Evolutionary conservation across 352 stramenopile genomes (phyloP), one percentile per base, ranked within the genome.

Genomic region (Phytophthora cajani): DNA sequence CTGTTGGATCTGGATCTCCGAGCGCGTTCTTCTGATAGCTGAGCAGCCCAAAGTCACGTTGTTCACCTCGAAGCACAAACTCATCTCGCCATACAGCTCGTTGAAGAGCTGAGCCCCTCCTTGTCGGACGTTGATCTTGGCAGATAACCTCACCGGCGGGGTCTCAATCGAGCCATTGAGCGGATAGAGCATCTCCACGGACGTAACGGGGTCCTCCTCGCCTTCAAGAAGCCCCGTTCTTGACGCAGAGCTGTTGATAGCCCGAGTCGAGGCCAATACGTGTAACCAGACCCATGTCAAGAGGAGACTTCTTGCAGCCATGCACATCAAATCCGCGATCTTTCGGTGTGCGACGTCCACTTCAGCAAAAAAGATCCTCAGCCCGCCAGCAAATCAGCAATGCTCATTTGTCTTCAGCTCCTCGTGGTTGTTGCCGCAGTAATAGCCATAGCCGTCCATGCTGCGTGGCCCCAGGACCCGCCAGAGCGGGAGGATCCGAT

Each of bases 401-500:
- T 49, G 42, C 16, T 10, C 42, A 8, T 49, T 49, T 21, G 6
- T 4, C 17, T 49, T 21, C 42, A 17, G 42, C 7, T 49, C 16
- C 17, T 49, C 5, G 14, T 49, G 42, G 3, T 49, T 49, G n/a
- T 21, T 49, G 42, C 42, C 1, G 42, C 42, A 11, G 8, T 27
- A 27, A 27, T n/a, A 49, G n/a, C 16, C 42, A 17, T 21, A 21
- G 16, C 5, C 42, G 17, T 49, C 42, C 42, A 49, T 17, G 42
- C 42, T 21, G 17, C 42, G n/a, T 49, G 21, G 14, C 16, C 16
- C 42, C 42, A 47, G n/a, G 40, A 3, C 5, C 12, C 17, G n/a
- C 40, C 40, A 49, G 46, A 25, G 46, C 19, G 11, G n/a, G 7
- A 36, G 11, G 56, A 62, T 7, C 58, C 58, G 17, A 46, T 64